phyloP scores from a whole-genome alignment of 2,329 filamentous ascomycete species.

The Microcyclospora pomicola region DNA sequence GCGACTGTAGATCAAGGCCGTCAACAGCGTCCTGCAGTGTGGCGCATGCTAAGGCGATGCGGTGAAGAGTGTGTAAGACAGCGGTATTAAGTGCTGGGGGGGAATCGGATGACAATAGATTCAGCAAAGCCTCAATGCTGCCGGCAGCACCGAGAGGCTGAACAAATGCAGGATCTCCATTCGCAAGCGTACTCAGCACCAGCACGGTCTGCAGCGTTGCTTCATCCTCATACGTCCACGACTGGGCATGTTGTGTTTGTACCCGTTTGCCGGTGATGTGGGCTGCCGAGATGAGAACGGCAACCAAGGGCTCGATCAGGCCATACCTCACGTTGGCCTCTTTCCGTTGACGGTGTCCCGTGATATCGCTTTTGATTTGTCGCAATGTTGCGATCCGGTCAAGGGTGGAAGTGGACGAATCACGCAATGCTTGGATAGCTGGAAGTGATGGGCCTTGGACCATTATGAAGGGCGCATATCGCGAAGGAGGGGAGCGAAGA shows the following conservation, averaged over 20 bases:
- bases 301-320: conserved; percentile 48
- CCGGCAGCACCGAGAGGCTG: conserved; percentile 55
- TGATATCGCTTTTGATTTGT: conserved; percentile 72
- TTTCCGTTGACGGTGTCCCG: conserved; percentile 80
- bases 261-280: conserved; percentile 33
- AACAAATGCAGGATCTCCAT: conserved; percentile 75
- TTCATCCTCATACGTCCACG: conserved; percentile 49
- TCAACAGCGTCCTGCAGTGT: conserved; percentile 3
- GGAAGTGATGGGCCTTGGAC: too few species aligned
- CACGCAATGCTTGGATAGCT: too few species aligned
- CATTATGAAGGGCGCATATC: too few species aligned
- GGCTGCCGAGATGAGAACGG: conserved; percentile 33
- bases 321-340: conserved; percentile 61
- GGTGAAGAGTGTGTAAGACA: conserved; percentile 59
- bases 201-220: conserved; percentile 67
- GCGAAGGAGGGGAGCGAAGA: too few species aligned
- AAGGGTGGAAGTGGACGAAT: conserved; percentile 8
- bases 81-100: conserved; percentile 55
- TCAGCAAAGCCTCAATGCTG: conserved; percentile 55
- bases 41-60: conserved; percentile 45
- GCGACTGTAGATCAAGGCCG: conserved; percentile 9
- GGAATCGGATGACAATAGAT: conserved; percentile 51
- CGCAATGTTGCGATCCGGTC: conserved; percentile 46
- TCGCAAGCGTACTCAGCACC: conserved; percentile 71
- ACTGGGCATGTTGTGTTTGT: conserved; percentile 27